These are phyloP conservation scores for Rhizophlyctis rosea DNA, from an alignment of 192 early-diverging fungal genomes.

Conservation along the genomic window DNA sequence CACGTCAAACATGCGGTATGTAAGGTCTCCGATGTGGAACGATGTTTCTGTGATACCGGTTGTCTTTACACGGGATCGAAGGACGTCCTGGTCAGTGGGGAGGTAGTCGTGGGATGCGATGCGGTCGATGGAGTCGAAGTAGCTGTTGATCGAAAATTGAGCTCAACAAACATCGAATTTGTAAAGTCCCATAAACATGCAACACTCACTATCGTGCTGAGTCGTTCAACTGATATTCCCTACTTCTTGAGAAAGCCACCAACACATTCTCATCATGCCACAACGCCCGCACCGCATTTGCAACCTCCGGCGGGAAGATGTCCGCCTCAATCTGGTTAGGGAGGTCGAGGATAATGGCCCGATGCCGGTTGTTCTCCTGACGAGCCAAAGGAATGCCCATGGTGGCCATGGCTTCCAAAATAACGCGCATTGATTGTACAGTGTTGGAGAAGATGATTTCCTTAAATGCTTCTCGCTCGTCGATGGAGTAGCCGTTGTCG, in stretches of 20 bases:
- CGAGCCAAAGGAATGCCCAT: conserved; percentile 73
- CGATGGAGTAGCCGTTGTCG: conserved; percentile 85
- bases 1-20: conserved; percentile 97
- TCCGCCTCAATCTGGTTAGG: conserved; percentile 89
- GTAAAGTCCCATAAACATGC: background rate
- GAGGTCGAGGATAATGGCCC: conserved; percentile 72
- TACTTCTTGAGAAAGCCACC: conserved; percentile 72
- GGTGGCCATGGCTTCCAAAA: conserved; percentile 90
- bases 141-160: conserved; percentile 50
- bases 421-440: conserved; percentile 92
- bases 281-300: conserved; percentile 74
- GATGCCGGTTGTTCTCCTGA: conserved; percentile 66
- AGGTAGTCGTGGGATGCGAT: conserved; percentile 77
- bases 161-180: conserved; percentile 16
- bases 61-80: conserved; percentile 94
- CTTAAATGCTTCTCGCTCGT: conserved; percentile 90
- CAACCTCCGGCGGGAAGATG: conserved; percentile 73
- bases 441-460: conserved; percentile 96
- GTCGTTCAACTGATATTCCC: conserved; percentile 96
- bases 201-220: conserved; percentile 83
- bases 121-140: conserved; percentile 91
- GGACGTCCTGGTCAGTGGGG: conserved; percentile 94
- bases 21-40: conserved; percentile 86
- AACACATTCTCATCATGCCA: conserved; percentile 85
- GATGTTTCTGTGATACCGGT: conserved; percentile 96